Evolutionary conservation across 2,329 filamentous ascomycete genomes (phyloP), one percentile per base, ranked within the genome.

Genomic region (Pseudogymnoascus sp.): DNA sequence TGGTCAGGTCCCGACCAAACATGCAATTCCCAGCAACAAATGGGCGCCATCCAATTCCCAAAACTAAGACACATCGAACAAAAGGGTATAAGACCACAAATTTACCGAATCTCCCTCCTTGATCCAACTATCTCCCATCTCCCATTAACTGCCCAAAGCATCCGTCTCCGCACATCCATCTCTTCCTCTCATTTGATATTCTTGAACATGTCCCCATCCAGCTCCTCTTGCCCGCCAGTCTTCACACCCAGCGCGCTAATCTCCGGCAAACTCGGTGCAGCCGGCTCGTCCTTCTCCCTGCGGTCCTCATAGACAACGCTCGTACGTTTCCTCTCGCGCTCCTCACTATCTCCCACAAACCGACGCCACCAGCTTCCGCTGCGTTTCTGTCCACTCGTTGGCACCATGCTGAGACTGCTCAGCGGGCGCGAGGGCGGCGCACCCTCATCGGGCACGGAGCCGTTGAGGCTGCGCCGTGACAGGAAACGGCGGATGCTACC

Each of bases 401-500:
- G 65, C 35, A 64, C 67, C 47, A 64, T 62, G 57, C 62, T 63
- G 37, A 68, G 68, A 57, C 68, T 70, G 60, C 63, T 66, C 25
- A 54, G 5, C 36, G 69, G 61, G 59, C 68, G 71, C 8, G 70
- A 69, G 20, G 71, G 70, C 39, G 70, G 62, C 14, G 58, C 61
- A 35, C 64, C 61, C 28, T 57, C 54, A n/a, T 61, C 65, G n/a
- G 43, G 43, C 25, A 18, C 43, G 43, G 25, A 33, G n/a, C 43
- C 43, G 58, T 74, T 70, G 57, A 74, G 67, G 22, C 70, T 72
- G 60, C 69, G 72, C 35, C 73, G 67, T 60, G 71, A 72, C 6
- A 74, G 66, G 61, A 74, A 74, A 12, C 70, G 66, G 47, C 73
- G 72, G 63, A 74, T 72, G 61, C 72, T 73, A 62, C 69, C 70